These are phyloP conservation scores for Chenopodium berlandieri DNA, from an alignment of 148 eudicot species.

Conservation along the genomic window DNA sequence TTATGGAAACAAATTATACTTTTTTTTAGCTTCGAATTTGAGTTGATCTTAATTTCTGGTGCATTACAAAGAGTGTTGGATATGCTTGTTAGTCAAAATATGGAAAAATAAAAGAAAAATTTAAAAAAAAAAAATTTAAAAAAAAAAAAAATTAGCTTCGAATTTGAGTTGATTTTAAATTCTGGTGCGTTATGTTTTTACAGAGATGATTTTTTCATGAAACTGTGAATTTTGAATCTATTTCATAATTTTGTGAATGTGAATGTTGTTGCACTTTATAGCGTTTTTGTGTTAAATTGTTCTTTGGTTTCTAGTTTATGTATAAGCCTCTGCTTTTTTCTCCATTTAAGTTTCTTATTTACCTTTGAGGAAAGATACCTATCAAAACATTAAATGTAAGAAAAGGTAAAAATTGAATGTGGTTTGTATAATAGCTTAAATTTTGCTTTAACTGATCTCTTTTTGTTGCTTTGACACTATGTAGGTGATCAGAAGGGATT, in stretches of 20 bases:
- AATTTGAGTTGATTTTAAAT: neutral
- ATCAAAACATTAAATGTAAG: neutral
- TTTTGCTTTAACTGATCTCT: neutral
- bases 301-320: neutral
- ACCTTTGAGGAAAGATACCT: neutral
- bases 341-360: neutral
- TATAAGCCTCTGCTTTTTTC: neutral
- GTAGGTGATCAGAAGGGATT: constrained; percentile 67
- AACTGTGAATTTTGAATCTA: neutral
- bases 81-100: neutral
- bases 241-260: neutral
- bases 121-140: neutral
- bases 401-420: neutral
- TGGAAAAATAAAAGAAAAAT: neutral
- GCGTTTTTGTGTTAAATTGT: neutral
- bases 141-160: neutral
- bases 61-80: too few species aligned
- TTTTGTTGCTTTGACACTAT: constrained; percentile 9
- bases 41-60: neutral
- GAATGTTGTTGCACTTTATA: neutral
- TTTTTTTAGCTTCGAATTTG: neutral
- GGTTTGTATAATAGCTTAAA: neutral
- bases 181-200: neutral
- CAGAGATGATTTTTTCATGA: neutral
- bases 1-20: neutral